phyloP scores from a whole-genome alignment of 2,329 filamentous ascomycete genomes.

The Fusarium circinatum region DNA sequence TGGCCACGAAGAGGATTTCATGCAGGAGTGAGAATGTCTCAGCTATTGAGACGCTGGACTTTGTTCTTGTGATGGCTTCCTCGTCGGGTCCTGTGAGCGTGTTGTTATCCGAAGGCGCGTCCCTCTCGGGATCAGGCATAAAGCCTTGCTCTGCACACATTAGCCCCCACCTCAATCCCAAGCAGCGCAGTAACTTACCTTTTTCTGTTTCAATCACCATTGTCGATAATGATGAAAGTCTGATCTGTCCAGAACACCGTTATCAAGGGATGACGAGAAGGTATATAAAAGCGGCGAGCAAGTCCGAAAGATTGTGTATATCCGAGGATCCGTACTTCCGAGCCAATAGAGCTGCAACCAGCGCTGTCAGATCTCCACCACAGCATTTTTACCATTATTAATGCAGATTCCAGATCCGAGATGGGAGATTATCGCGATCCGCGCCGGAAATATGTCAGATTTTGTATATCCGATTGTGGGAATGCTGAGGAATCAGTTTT shows the following conservation, averaged over 20 bases:
- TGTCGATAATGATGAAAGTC: not conserved
- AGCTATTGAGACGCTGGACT: constrained; percentile 36
- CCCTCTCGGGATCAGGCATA: constrained; percentile 8
- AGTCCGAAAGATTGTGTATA: not conserved
- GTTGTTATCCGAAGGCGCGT: constrained; percentile 21
- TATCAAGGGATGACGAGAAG: not conserved
- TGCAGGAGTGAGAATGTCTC: constrained; percentile 31
- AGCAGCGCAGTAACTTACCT: not conserved
- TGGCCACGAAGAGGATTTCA: constrained; percentile 34
- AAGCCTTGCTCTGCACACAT: constrained; percentile 11
- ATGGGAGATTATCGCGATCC: not conserved
- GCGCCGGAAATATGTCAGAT: not conserved
- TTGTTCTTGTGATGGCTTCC: constrained; percentile 32
- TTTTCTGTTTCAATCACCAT: constrained; percentile 21
- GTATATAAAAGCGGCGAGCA: constrained; percentile 14
- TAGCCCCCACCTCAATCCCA: rapidly evolving
- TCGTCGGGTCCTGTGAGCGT: constrained; percentile 24
- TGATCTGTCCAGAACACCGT: not conserved
- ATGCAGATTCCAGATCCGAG: constrained; percentile 7
- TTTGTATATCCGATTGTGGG: constrained; percentile 8
- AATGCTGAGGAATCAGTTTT: not conserved
- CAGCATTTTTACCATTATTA: constrained; percentile 5
- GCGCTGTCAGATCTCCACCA: not conserved
- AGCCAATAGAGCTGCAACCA: not conserved
- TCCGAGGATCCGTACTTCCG: constrained; percentile 26